Evolutionary conservation across 2,329 filamentous ascomycete genomes (phyloP), one percentile per base, ranked within the genome.

Genomic region (Aspergillus sp.): DNA sequence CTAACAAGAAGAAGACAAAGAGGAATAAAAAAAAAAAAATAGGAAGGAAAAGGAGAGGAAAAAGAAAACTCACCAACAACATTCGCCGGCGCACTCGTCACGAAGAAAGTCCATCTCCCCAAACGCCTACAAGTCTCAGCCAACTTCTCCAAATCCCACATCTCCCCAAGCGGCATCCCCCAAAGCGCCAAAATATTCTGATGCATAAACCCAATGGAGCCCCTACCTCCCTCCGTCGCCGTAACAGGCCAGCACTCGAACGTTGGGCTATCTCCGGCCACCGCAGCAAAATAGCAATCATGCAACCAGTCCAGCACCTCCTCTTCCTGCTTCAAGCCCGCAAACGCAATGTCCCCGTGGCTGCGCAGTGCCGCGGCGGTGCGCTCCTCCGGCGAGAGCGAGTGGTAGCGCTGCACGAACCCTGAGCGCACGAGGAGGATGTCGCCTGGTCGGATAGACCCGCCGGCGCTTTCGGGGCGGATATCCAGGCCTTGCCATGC

Each of bases 361-460:
- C 53, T 58, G 13, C 74, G 70, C 6, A 68, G 60, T 3, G 71
- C 73, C 3, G 71, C 72, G 22, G 61, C 63, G 15, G 59, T 63
- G 18, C 73, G 69, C 43, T 75, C 71, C 22, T 67, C 70, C 1
- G 68, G 61, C 1, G 65, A 73, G 8, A 79, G 81, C 4, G 71
- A 71, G 62, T 85, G 76, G 56, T 89, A 83, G 11, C 81, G 75
- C 62, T 87, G 81, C 7, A 85, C 83, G 63, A 82, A 84, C 0
- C 88, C 88, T 1, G 83, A 85, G 17, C 88, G 80, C 18, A 91
- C 69, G 44, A 90, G 77, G 11, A 91, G 77, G 54, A 91, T 83
- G 59, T 90, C 87, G 5, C 88, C 88, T 2, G 80, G 71, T 57
- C 78, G 78, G 63, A 85, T 79, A 59, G 83, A 80, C 42, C 82